phyloP scores from a whole-genome alignment of 805 yeast species.

The Nematodospora valgi region DNA sequence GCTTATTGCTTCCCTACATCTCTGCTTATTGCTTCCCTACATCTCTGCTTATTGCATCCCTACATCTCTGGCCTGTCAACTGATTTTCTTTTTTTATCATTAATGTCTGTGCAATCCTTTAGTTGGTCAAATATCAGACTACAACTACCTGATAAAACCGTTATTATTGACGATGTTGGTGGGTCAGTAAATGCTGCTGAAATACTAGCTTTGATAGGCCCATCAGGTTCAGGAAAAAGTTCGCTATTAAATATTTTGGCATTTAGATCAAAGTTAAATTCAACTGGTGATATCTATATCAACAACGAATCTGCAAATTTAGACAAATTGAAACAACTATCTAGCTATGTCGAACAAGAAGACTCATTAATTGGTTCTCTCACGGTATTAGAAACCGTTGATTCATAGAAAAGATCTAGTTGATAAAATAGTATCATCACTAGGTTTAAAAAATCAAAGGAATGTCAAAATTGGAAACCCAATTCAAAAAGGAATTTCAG shows the following conservation, averaged over 20 bases:
- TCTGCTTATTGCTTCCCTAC: too few species aligned
- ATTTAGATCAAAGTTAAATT: slow-evolving; percentile 43
- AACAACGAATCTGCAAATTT: slow-evolving; percentile 3
- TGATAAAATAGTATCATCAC: slow-evolving; percentile 9
- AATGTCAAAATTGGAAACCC: slow-evolving; percentile 17
- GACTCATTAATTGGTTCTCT: slow-evolving; percentile 20
- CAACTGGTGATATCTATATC: slow-evolving; percentile 6
- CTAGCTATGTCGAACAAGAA: slow-evolving; percentile 21
- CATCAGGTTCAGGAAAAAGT: slow-evolving; percentile 40
- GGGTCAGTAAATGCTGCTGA: slow-evolving; percentile 26
- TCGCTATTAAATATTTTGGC: slow-evolving; percentile 41
- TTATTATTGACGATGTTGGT: slow-evolving; percentile 18
- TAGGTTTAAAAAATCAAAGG: slow-evolving; percentile 15
- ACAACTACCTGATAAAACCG: slow-evolving; percentile 1
- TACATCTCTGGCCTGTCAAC: too few species aligned
- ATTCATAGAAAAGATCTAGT: slow-evolving; percentile 11
- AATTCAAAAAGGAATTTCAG: slow-evolving; percentile 20
- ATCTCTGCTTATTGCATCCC: too few species aligned
- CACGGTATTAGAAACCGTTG: slow-evolving; percentile 18
- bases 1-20: too few species aligned
- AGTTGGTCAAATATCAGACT: slow-evolving; percentile 5
- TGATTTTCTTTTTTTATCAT: too few species aligned
- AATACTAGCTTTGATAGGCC: slow-evolving; percentile 40
- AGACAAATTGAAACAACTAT: slow-evolving; percentile 5
- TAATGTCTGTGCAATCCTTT: slow-evolving; percentile 14